phyloP scores from a whole-genome alignment of 106 monocot species.

The Gastrodia elata region DNA sequence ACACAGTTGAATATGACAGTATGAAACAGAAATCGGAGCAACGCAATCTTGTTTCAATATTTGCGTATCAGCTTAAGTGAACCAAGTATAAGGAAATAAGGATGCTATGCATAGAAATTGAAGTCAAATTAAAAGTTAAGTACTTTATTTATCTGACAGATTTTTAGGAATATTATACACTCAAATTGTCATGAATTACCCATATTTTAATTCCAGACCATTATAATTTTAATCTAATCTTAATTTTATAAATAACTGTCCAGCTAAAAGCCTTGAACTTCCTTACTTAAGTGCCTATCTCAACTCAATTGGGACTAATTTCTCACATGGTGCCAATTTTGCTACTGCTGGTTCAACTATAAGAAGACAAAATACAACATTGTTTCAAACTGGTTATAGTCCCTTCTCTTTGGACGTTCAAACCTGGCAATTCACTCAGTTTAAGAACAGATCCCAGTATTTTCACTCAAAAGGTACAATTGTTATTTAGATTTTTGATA shows the following conservation, averaged over 20 bases:
- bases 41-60: not conserved
- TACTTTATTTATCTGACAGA: not conserved
- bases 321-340: conserved; percentile 22
- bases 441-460: conserved; percentile 11
- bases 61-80: not conserved
- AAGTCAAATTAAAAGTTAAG: not conserved
- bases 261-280: conserved; percentile 12
- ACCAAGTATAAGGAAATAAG: not conserved
- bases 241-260: not conserved
- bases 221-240: too few relatives aligned
- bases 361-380: conserved; percentile 7
- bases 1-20: too few relatives aligned
- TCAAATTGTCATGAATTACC: not conserved
- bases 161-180: not conserved
- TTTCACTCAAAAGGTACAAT: not conserved
- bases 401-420: conserved; percentile 28
- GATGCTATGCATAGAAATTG: not conserved
- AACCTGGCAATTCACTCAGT: conserved; percentile 13
- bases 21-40: too few relatives aligned
- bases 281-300: conserved; percentile 16
- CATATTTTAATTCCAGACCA: not conserved
- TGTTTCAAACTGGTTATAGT: conserved; percentile 12
- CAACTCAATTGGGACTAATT: conserved; percentile 14
- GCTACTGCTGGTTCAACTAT: conserved; percentile 22
- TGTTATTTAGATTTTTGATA: not conserved